A percentile compares a stretch with the other conserved stretches of the same genome.
Conservation (phyloP, 371 early-diverging fungal genomes). For the Amoeboradix gromovi region DNA sequence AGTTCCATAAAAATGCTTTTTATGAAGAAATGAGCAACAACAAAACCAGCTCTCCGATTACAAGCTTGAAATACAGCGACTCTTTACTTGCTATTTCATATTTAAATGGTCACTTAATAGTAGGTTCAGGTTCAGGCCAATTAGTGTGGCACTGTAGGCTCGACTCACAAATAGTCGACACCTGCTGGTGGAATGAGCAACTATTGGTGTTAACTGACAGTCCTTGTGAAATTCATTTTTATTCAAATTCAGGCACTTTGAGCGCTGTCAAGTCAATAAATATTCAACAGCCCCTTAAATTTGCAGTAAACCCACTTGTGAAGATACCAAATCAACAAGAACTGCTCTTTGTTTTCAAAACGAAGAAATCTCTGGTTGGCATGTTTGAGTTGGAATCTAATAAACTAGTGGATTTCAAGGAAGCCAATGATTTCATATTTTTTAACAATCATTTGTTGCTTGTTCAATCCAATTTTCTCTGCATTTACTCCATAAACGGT, state of each 20-base stretch:
- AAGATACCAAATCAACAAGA: not conserved
- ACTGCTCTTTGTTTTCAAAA: not conserved
- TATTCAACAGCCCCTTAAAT: not conserved
- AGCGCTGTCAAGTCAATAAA: not conserved
- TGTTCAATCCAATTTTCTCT: too few relatives aligned
- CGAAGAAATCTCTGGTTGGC: not conserved
- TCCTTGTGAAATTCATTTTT: not conserved
- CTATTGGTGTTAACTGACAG: not conserved
- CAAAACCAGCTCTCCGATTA: not conserved
- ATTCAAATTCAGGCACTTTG: not conserved
- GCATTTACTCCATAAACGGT: too few relatives aligned
- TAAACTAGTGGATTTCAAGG: not conserved
- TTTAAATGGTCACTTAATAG: not conserved
- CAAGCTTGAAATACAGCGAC: not conserved
- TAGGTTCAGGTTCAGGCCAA: not conserved
- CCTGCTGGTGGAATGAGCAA: not conserved
- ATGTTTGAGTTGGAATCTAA: not conserved
- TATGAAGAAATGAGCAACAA: not conserved
- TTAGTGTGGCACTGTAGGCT: not conserved
- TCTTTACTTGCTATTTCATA: not conserved
- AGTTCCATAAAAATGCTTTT: not conserved
- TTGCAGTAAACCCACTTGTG: not conserved
- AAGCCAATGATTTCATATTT: not conserved
- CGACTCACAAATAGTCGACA: not conserved
- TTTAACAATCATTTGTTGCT: not conserved